These are phyloP conservation scores for California macrophylla DNA, from an alignment of 441 rosid genomes.

Conservation along the genomic window DNA sequence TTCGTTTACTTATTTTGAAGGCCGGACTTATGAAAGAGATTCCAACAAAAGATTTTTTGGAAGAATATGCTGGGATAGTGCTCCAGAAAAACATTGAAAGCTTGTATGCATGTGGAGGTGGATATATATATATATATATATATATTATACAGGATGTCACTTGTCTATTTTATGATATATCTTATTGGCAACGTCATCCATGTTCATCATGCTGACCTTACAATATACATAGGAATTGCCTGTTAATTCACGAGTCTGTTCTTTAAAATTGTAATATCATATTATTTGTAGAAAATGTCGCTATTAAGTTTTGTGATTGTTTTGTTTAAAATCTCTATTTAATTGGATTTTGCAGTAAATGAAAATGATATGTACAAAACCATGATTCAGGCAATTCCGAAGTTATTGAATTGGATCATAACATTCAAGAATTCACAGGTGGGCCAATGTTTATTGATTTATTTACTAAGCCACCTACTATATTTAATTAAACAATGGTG, in stretches of 20 bases:
- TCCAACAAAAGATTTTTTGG: slow-evolving; percentile 51
- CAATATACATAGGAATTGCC: slow-evolving; percentile 10
- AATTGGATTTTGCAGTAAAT: slow-evolving; percentile 43
- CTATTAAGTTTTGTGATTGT: slow-evolving; percentile 7
- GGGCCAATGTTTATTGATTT: slow-evolving; percentile 10
- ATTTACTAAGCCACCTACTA: slow-evolving; percentile 5
- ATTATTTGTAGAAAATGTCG: slow-evolving; percentile 16
- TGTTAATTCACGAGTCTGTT: slow-evolving; percentile 5
- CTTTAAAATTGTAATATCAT: background rate
- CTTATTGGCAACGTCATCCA: slow-evolving; percentile 3
- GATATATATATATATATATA: slow-evolving; percentile 15
- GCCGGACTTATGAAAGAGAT: slow-evolving; percentile 66
- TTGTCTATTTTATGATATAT: slow-evolving; percentile 18
- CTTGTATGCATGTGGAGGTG: slow-evolving; percentile 94
- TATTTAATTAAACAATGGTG: background rate
- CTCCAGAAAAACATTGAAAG: slow-evolving; percentile 70
- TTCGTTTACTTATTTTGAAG: slow-evolving; percentile 33
- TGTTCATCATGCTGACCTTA: slow-evolving; percentile 17
- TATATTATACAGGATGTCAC: too few species aligned
- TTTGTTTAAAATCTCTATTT: slow-evolving; percentile 21
- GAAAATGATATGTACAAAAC: slow-evolving; percentile 59
- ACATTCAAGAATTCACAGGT: slow-evolving; percentile 67
- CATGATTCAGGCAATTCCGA: slow-evolving; percentile 65
- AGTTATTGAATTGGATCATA: slow-evolving; percentile 63
- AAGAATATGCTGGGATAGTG: slow-evolving; percentile 56